Percentiles rank a stretch among this genome's conserved stretches.
Conservation (phyloP, 768 basidiomycete species). For the Pleurotus salmoneostramineus region DNA sequence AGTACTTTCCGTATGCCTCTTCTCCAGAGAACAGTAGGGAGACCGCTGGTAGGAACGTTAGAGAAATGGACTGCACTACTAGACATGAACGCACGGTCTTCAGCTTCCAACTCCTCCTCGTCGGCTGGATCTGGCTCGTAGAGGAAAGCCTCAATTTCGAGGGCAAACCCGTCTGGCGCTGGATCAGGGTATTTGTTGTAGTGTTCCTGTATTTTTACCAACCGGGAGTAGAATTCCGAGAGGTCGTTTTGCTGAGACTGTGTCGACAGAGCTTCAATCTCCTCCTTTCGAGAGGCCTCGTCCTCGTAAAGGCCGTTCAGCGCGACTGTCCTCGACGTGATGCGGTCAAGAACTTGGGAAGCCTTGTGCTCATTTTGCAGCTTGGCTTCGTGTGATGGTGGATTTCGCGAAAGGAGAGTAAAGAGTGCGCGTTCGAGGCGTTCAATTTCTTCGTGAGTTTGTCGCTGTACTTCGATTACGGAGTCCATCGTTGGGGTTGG, state of each 20-base stretch:
- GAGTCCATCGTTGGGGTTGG: constrained; percentile 68
- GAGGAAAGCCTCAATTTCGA: constrained; percentile 77
- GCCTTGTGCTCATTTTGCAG: constrained; percentile 87
- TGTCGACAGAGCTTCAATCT: constrained; percentile 60
- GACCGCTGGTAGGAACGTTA: constrained; percentile 45
- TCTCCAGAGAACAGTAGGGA: constrained; percentile 93
- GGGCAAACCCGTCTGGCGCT: constrained; percentile 74
- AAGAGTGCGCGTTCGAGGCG: constrained; percentile 86
- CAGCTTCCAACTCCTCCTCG: constrained; percentile 75
- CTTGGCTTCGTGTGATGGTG: constrained; percentile 55
- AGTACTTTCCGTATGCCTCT: constrained; percentile 91
- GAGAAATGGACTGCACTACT: constrained; percentile 5
- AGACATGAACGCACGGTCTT: constrained; percentile 67
- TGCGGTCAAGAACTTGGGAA: constrained; percentile 82
- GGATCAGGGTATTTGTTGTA: constrained; percentile 94
- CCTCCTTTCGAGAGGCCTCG: constrained; percentile 64
- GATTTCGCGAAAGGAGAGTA: constrained; percentile 69
- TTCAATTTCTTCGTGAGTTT: constrained; percentile 95
- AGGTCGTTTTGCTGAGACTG: constrained; percentile 65
- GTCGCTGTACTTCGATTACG: constrained; percentile 88
- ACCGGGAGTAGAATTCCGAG: constrained; percentile 92
- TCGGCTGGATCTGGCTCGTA: constrained; percentile 72
- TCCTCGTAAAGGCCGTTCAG: constrained; percentile 78
- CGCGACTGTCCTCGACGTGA: constrained; percentile 61
- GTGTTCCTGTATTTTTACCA: constrained; percentile 95